A percentile compares a stretch with the other conserved stretches of the same genome.
phyloP scores from a whole-genome alignment of 2,329 filamentous ascomycete species.

The Sclerotinia trifoliorum region DNA sequence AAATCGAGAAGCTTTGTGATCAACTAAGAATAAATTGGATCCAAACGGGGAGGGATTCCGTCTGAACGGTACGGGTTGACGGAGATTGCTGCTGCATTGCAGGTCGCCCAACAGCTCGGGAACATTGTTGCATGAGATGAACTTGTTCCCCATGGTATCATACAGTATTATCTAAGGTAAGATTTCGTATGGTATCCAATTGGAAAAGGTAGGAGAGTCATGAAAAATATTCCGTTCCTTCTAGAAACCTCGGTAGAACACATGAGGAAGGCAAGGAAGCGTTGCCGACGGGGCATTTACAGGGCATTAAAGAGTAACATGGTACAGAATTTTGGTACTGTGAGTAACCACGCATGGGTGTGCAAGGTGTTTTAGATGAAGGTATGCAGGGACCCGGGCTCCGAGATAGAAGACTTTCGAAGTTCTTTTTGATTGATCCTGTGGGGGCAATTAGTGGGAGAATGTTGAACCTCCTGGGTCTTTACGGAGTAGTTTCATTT shows the following conservation, averaged over 20 bases:
- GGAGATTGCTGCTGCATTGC: slow-evolving; percentile 22
- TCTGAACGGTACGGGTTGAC: slow-evolving; percentile 19
- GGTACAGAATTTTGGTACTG: not conserved
- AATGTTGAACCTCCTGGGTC: not conserved
- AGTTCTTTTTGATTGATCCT: not conserved
- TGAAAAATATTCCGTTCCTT: slow-evolving; percentile 17
- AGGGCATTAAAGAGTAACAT: slow-evolving; percentile 11
- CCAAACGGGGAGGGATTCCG: slow-evolving; percentile 16
- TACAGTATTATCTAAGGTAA: slow-evolving; percentile 12
- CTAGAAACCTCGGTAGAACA: slow-evolving; percentile 24
- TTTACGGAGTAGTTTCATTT: slow-evolving; percentile 2
- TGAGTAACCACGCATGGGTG: slow-evolving; percentile 6
- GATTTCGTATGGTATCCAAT: slow-evolving; percentile 15
- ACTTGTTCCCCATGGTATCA: not conserved
- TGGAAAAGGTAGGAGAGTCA: not conserved
- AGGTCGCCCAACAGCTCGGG: slow-evolving; percentile 21
- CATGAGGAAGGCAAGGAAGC: slow-evolving; percentile 19
- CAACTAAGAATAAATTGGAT: slow-evolving; percentile 5
- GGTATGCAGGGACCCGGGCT: slow-evolving; percentile 22
- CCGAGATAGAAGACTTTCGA: slow-evolving; percentile 11
- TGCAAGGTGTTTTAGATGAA: slow-evolving; percentile 20
- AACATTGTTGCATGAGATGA: slow-evolving; percentile 18
- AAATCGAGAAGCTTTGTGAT: slow-evolving; percentile 16
- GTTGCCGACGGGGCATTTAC: slow-evolving; percentile 15
- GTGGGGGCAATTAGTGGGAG: slow-evolving; percentile 6